These are phyloP conservation scores for Ramalina peruviana DNA, from an alignment of 495 filamentous ascomycete species.

Conservation along the genomic window DNA sequence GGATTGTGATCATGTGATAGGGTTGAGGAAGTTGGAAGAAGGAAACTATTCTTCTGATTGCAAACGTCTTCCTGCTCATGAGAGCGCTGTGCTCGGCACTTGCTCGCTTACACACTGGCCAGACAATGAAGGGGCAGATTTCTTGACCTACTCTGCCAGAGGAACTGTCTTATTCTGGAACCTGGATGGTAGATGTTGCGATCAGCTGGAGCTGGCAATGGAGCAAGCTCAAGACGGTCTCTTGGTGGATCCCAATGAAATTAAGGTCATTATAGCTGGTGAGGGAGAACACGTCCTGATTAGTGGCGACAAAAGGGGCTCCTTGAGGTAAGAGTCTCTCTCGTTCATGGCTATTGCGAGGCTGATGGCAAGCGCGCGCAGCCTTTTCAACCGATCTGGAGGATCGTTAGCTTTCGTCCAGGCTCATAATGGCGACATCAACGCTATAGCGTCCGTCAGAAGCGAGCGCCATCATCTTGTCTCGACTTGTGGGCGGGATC, in stretches of 20 bases:
- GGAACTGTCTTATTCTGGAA: slow-evolving; percentile 75
- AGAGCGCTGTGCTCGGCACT: slow-evolving; percentile 67
- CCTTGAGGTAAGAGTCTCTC: slow-evolving; percentile 45
- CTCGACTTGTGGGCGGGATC: slow-evolving; percentile 72
- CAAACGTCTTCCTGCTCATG: slow-evolving; percentile 48
- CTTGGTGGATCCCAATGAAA: slow-evolving; percentile 56
- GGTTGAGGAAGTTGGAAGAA: slow-evolving; percentile 36
- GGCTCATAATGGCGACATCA: slow-evolving; percentile 77
- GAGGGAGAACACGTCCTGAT: slow-evolving; percentile 49
- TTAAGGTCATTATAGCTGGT: slow-evolving; percentile 53
- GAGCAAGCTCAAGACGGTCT: slow-evolving; percentile 45
- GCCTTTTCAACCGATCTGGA: slow-evolving; percentile 33
- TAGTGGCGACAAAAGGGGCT: slow-evolving; percentile 72
- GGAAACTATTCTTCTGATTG: slow-evolving; percentile 18
- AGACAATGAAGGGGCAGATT: slow-evolving; percentile 47
- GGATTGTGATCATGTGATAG: slow-evolving; percentile 57
- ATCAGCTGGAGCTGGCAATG: slow-evolving; percentile 49
- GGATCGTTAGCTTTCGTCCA: slow-evolving; percentile 50
- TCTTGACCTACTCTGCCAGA: slow-evolving; percentile 74
- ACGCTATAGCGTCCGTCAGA: slow-evolving; percentile 53
- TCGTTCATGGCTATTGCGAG: neutral
- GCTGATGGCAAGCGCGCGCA: slow-evolving; percentile 10
- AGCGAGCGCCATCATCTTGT: slow-evolving; percentile 45
- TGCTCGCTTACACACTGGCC: slow-evolving; percentile 40
- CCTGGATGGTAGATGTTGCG: slow-evolving; percentile 50